A percentile compares a stretch with the other conserved stretches of the same genome.
Evolutionary conservation across 2,329 filamentous ascomycete species (phyloP).

Genomic region (Biscogniauxia mediterranea): DNA sequence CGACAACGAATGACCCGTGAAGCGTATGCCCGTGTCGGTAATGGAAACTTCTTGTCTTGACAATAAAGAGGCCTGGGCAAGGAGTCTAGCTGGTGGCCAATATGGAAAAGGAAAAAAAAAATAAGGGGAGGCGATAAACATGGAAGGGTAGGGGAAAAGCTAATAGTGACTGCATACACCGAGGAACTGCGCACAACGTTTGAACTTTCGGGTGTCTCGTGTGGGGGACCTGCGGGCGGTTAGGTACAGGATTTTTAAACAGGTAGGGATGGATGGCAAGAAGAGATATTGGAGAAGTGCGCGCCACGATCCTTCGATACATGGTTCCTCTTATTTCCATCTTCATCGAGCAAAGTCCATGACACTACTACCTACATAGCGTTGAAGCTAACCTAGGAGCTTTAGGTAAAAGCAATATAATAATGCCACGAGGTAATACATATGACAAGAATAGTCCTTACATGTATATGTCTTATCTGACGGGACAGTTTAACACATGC

Average conservation of each 20-base stretch:
- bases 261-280: background rate
- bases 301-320: background rate
- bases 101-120: background rate
- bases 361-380: no score
- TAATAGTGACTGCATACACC: background rate
- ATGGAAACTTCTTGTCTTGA: conserved; percentile 5
- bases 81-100: background rate
- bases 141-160: background rate
- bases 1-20: conserved; percentile 7
- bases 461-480: no score
- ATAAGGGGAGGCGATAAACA: background rate
- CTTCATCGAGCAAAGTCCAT: no score
- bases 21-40: conserved; percentile 15
- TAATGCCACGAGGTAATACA: no score
- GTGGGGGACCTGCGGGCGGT: background rate
- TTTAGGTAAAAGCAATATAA: no score
- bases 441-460: no score
- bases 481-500: no score
- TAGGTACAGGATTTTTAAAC: background rate
- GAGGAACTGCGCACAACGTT: conserved; percentile 1
- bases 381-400: no score
- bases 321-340: background rate
- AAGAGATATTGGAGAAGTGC: background rate
- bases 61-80: background rate
- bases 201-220: conserved; percentile 1